Conservation (phyloP, 257 asterid species). For the Salvia splendens region DNA sequence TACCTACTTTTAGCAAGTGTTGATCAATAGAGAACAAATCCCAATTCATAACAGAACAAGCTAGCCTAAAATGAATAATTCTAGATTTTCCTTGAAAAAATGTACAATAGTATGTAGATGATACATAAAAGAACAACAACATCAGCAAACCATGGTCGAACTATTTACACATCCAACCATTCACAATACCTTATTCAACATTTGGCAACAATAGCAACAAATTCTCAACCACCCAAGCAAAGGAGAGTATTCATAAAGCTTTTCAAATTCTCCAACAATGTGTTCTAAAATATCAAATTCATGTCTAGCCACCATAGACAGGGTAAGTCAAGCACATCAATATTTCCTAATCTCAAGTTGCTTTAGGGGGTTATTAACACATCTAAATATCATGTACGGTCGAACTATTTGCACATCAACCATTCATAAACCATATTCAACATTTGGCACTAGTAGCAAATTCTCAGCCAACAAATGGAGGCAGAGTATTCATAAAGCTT, state of each 20-base stretch:
- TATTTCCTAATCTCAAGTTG: not conserved
- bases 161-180: not conserved
- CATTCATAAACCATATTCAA: not conserved
- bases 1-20: not conserved
- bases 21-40: not conserved
- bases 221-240: conserved; percentile 2
- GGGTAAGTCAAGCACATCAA: conserved; percentile 1
- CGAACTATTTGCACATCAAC: not conserved
- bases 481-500: not conserved
- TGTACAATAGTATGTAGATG: not conserved
- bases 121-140: not conserved
- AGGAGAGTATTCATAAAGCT: not conserved
- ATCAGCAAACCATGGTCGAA: conserved; percentile 10
- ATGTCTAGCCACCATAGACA: conserved; percentile 1
- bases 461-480: conserved; percentile 4
- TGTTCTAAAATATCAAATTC: conserved; percentile 12
- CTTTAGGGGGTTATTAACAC: not conserved
- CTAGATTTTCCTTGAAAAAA: not conserved
- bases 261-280: conserved; percentile 9
- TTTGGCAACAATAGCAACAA: not conserved
- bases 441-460: not conserved
- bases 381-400: not conserved
- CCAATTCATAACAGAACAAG: conserved; percentile 5
- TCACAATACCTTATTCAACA: not conserved
- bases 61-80: not conserved